Evolutionary conservation across 1,284 basidiomycete genomes (phyloP).

Genomic region (Rhodofomes roseus): DNA sequence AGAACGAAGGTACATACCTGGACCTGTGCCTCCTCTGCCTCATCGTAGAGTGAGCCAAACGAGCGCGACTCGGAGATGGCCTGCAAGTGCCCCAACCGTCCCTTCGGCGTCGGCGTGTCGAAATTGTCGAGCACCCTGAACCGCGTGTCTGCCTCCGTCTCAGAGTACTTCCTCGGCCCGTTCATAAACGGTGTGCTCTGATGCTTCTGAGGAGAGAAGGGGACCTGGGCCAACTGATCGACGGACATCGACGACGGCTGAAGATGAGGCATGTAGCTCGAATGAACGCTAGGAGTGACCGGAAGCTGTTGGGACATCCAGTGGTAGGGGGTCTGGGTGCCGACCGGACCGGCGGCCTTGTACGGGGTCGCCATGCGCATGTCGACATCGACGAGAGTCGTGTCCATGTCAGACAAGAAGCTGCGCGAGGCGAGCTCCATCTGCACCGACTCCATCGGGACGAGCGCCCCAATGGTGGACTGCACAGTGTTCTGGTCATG

Average conservation of each 20-base stretch:
- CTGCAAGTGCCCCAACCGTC: neutral
- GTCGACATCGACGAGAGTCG: neutral
- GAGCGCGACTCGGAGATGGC: neutral
- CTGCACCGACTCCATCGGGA: neutral
- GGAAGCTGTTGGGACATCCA: neutral
- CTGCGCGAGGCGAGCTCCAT: neutral
- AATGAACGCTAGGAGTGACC: neutral
- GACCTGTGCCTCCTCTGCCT: neutral
- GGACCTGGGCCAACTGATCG: neutral
- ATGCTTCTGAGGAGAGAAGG: neutral
- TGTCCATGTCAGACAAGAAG: neutral
- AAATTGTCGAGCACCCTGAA: neutral
- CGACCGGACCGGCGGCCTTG: neutral
- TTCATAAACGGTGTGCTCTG: neutral
- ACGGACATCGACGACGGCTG: neutral
- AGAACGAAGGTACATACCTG: no score
- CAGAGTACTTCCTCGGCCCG: neutral
- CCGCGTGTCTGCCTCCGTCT: neutral
- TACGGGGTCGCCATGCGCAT: neutral
- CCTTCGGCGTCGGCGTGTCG: neutral
- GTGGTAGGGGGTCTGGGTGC: neutral
- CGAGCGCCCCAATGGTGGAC: neutral
- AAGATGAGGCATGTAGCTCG: no score
- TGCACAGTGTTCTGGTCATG: neutral
- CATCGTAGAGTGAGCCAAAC: neutral